phyloP scores from a whole-genome alignment of 495 filamentous ascomycete genomes.

The Aspergillus avenaceus region DNA sequence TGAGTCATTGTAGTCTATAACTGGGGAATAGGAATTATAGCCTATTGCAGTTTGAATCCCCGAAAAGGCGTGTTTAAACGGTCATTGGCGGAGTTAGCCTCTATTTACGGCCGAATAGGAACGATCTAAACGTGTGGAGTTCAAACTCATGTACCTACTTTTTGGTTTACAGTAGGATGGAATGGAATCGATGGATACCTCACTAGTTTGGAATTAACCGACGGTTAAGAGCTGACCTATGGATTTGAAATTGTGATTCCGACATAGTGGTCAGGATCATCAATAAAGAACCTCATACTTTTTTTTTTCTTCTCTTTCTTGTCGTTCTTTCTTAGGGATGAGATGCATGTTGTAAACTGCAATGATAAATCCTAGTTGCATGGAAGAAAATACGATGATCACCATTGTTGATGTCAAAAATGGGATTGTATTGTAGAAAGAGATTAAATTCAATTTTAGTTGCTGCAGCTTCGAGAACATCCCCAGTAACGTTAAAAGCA shows the following conservation, averaged over 20 bases:
- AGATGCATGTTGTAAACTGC: too few species aligned
- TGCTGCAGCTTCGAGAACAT: slow-evolving; percentile 10
- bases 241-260: neutral
- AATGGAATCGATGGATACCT: too few species aligned
- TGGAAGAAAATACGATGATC: neutral
- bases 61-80: neutral
- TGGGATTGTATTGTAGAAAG: neutral
- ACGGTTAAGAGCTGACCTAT: neutral
- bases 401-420: neutral
- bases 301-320: too few species aligned
- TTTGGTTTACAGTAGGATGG: too few species aligned
- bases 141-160: too few species aligned
- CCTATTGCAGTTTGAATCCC: too few species aligned
- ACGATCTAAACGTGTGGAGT: neutral
- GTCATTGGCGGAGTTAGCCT: slow-evolving; percentile 1
- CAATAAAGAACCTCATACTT: too few species aligned
- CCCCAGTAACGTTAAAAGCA: slow-evolving; percentile 10
- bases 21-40: too few species aligned
- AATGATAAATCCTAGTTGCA: neutral
- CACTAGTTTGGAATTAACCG: neutral
- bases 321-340: too few species aligned
- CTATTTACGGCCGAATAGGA: neutral
- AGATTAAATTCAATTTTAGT: slow-evolving; percentile 3
- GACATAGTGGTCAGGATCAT: neutral
- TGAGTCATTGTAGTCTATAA: neutral